Evolutionary conservation across 2,329 filamentous ascomycete genomes (phyloP).

Genomic region (Fusarium clavum): DNA sequence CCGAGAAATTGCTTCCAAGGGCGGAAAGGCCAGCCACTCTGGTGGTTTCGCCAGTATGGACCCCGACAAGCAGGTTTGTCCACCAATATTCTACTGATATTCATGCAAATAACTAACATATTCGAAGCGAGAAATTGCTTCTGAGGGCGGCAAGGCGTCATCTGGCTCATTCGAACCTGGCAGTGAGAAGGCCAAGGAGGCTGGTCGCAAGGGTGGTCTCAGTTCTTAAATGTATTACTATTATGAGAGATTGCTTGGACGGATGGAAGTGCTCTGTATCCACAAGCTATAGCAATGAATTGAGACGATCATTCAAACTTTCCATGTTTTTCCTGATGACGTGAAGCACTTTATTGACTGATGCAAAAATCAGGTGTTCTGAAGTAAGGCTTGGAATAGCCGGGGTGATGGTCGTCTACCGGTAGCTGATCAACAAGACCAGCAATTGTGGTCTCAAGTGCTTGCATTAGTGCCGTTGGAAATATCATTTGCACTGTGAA

Average conservation of each 20-base stretch:
- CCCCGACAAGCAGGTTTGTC: slow-evolving; percentile 54
- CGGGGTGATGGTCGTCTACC: not conserved
- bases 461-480: not conserved
- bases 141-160: slow-evolving; percentile 64
- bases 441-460: not conserved
- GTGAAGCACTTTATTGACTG: too few species aligned
- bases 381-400: too few species aligned
- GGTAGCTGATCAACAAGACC: not conserved
- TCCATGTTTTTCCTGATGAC: too few species aligned
- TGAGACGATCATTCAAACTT: not conserved
- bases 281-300: not conserved
- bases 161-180: slow-evolving; percentile 66
- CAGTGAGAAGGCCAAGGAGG: slow-evolving; percentile 63
- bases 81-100: slow-evolving; percentile 39
- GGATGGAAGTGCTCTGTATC: not conserved
- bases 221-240: slow-evolving; percentile 7
- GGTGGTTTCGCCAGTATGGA: slow-evolving; percentile 57
- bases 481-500: not conserved
- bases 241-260: not conserved
- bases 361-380: too few species aligned
- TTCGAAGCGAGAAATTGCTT: slow-evolving; percentile 62
- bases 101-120: not conserved
- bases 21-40: slow-evolving; percentile 53
- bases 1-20: slow-evolving; percentile 56
- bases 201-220: slow-evolving; percentile 65